These are phyloP conservation scores for Trichoderma virens DNA, from an alignment of 495 filamentous ascomycete genomes.

Conservation along the genomic window DNA sequence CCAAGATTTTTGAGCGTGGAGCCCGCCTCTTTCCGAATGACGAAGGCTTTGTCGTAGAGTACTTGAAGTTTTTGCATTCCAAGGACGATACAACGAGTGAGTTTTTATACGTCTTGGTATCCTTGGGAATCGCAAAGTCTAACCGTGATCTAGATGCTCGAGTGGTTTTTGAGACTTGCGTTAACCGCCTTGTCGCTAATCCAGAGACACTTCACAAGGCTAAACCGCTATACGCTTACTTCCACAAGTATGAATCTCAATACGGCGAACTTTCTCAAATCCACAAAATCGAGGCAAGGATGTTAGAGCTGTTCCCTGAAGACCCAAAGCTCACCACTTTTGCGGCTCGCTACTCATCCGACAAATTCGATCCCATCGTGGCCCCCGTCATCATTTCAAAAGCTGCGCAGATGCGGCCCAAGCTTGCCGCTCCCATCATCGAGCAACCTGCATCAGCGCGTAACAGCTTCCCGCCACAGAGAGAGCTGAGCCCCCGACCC, in stretches of 20 bases:
- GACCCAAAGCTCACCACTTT: constrained; percentile 73
- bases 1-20: constrained; percentile 91
- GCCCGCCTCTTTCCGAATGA: constrained; percentile 88
- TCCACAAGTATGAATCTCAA: constrained; percentile 89
- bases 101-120: constrained; percentile 23
- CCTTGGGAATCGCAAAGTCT: constrained; percentile 3
- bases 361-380: constrained; percentile 54
- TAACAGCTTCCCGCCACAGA: constrained; percentile 40
- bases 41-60: constrained; percentile 84
- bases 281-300: constrained; percentile 80
- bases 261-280: constrained; percentile 89
- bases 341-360: constrained; percentile 60
- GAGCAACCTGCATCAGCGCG: constrained; percentile 44
- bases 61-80: constrained; percentile 85
- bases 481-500: constrained; percentile 38
- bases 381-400: constrained; percentile 79
- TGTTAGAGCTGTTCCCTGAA: constrained; percentile 84
- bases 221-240: constrained; percentile 77
- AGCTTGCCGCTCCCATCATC: constrained; percentile 42
- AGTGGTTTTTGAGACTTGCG: constrained; percentile 88
- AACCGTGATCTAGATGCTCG: constrained; percentile 62
- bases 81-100: constrained; percentile 89
- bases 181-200: constrained; percentile 66
- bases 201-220: constrained; percentile 63
- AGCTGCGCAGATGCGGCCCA: constrained; percentile 63